Percentiles rank a stretch among this genome's conserved stretches.
Conservation (phyloP, 495 filamentous ascomycete species). For the Lasiosphaeris hirsuta region DNA sequence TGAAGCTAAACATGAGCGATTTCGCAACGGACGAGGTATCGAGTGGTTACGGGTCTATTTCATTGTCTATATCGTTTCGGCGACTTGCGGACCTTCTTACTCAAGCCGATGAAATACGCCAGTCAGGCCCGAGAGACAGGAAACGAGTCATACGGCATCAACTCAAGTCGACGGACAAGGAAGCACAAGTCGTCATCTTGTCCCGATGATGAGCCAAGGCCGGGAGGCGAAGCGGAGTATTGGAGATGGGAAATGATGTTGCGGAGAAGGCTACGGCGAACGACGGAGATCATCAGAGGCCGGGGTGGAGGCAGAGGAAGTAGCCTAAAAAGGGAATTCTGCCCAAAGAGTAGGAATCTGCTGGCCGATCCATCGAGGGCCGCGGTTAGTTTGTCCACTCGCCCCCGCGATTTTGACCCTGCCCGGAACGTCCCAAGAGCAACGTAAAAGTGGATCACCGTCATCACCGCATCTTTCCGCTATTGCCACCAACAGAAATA, state of each 20-base stretch:
- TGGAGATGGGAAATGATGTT: slow-evolving; percentile 5
- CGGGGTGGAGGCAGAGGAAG: slow-evolving; percentile 1
- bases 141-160: slow-evolving; percentile 4
- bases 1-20: slow-evolving; percentile 4
- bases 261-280: slow-evolving; percentile 3
- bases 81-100: slow-evolving; percentile 8
- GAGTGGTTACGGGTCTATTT: slow-evolving; percentile 5
- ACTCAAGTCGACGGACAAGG: slow-evolving; percentile 5
- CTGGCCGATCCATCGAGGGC: background rate
- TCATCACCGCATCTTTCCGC: no score
- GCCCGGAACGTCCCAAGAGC: no score
- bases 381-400: no score
- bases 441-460: no score
- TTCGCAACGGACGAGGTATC: slow-evolving; percentile 12
- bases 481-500: no score
- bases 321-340: background rate
- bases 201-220: slow-evolving; percentile 8
- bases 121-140: slow-evolving; percentile 8
- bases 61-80: slow-evolving; percentile 3
- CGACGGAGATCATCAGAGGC: slow-evolving; percentile 2
- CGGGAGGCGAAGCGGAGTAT: slow-evolving; percentile 12
- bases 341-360: background rate
- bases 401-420: no score
- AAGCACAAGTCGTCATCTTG: slow-evolving; percentile 10
- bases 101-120: slow-evolving; percentile 8